Conservation (phyloP, 495 filamentous ascomycete species). For the Daldinia grandis region DNA sequence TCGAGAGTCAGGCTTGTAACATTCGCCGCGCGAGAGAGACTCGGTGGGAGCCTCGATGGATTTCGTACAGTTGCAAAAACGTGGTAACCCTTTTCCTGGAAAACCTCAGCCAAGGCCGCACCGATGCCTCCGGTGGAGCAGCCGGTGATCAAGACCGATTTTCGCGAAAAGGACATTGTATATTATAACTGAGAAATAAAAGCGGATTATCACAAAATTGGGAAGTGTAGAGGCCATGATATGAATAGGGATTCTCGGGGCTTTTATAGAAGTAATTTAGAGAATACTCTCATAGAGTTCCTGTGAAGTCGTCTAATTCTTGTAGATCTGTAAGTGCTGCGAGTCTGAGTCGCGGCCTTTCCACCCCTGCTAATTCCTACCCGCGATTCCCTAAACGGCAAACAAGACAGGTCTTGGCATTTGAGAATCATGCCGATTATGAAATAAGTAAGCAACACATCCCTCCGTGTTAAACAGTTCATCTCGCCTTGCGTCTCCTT, state of each 20-base stretch:
- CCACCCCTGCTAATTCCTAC: not conserved
- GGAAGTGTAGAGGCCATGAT: not conserved
- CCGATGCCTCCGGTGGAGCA: not conserved
- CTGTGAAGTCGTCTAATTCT: not conserved
- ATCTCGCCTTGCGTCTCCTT: not conserved
- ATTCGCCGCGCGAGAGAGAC: not conserved
- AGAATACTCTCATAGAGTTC: not conserved
- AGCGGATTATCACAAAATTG: not conserved
- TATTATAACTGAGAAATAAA: not conserved
- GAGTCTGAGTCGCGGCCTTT: not conserved
- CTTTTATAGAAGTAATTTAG: not conserved
- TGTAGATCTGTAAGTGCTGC: not conserved
- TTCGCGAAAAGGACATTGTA: not conserved
- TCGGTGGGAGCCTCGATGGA: not conserved
- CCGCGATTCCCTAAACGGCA: not conserved
- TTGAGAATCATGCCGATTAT: not conserved
- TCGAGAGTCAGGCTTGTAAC: not conserved
- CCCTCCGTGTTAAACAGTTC: not conserved
- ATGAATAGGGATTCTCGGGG: not conserved
- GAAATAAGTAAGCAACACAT: not conserved
- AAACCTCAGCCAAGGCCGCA: not conserved
- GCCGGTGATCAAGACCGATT: not conserved
- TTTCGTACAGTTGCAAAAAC: not conserved
- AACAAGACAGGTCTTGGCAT: not conserved
- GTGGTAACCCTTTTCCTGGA: not conserved